Evolutionary conservation across 164 flowering plant genomes (phyloP), one percentile per base, ranked within the genome.

Genomic region (Pachysandra terminalis): DNA sequence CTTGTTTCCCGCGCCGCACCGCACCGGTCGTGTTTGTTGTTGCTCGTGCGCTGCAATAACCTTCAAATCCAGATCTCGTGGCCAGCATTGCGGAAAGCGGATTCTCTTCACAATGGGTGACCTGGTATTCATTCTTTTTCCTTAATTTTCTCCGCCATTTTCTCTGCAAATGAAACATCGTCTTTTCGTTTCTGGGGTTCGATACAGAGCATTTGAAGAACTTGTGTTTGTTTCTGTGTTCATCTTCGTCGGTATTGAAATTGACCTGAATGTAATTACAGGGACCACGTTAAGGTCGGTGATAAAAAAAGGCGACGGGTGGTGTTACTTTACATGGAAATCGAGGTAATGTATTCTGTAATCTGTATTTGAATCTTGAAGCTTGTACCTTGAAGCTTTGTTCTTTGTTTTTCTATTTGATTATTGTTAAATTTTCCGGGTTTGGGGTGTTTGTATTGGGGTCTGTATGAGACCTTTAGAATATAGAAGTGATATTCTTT

Each of bases 21-120:
- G 79, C 75, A n/a, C n/a, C n/a, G n/a, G n/a, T 78, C 71, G 76
- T 80, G 69, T 68, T 72, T 78, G 81, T n/a, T n/a, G n/a, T 77
- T 74, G 71, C 81, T 75, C 81, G 84, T 81, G 85, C 80, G 64
- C 68, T 70, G 65, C 72, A 64, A n/a, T n/a, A n/a, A 68, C 17
- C 60, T 56, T 59, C 41, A 28, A 49, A 6, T 25, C 40, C 83
- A 70, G 66, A 79, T 81, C 80, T 81, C 80, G 75, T 78, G 80
- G 72, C 65, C 56, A 19, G 19, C 60, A 14, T 24, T 23, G 24
- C 19, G 32, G 37, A 32, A 32, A 32, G 37, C 37, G 37, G 59
- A 16, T 49, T 35, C n/a, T n/a, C n/a, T n/a, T n/a, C n/a, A n/a
- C n/a, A n/a, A 41, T 10, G 60, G 54, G 60, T 51, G 26, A 23